These are phyloP conservation scores for Kokia cookei DNA, from an alignment of 441 rosid genomes.

Conservation along the genomic window DNA sequence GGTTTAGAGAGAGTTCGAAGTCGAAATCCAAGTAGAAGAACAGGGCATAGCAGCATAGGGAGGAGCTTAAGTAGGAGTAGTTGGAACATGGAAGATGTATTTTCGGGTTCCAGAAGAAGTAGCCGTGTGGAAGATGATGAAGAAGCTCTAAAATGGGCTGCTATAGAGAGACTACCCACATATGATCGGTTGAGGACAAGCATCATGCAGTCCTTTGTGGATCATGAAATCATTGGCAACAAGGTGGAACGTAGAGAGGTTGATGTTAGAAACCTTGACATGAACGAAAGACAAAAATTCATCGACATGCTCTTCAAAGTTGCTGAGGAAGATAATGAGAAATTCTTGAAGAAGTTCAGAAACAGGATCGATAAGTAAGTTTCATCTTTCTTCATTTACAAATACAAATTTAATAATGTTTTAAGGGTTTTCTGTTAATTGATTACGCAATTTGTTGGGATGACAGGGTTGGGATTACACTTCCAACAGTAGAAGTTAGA, in stretches of 20 bases:
- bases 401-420: not conserved
- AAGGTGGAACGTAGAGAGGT: conserved; percentile 32
- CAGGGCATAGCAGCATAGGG: conserved; percentile 33
- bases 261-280: conserved; percentile 64
- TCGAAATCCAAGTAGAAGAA: conserved; percentile 1
- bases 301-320: conserved; percentile 57
- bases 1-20: conserved; percentile 4
- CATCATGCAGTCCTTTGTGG: conserved; percentile 39
- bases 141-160: conserved; percentile 92
- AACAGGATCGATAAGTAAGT: conserved; percentile 60
- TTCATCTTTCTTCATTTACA: not conserved
- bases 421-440: not conserved
- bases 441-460: not conserved
- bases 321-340: conserved; percentile 69
- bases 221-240: conserved; percentile 30
- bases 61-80: conserved; percentile 52
- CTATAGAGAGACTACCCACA: conserved; percentile 77
- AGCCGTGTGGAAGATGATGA: conserved; percentile 55
- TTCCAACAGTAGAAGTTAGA: conserved; percentile 57
- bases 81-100: conserved; percentile 54
- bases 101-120: conserved; percentile 36
- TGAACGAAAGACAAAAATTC: conserved; percentile 50
- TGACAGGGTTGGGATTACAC: conserved; percentile 48
- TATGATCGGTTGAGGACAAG: conserved; percentile 64
- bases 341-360: conserved; percentile 51